Base-by-base conservation (phyloP, 345 rosid species). In the Bruguiera parviflora region DNA sequence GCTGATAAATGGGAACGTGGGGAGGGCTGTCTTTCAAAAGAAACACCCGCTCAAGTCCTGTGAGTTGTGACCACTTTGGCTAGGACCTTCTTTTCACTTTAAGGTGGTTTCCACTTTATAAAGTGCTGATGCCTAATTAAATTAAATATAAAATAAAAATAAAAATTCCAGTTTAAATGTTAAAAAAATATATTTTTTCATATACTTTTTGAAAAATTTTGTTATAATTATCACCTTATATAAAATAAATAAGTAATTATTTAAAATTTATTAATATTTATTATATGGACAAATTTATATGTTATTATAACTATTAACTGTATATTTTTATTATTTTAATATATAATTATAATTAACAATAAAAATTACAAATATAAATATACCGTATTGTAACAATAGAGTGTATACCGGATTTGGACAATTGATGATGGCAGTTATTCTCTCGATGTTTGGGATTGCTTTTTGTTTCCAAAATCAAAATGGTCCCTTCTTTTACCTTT, bases 1-100 rank as follows among this genome's bases (percentile, higher is more conserved):
- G 74, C 71, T 76, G 81, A 79, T 84, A 77, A 78, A 85, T 79
- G 70, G 83, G 83, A 62, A 81, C 73, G 87, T 81, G 85, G 77
- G 80, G 53, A 4, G 0, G 15, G 3, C 0, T 43, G 49, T 0
- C 49, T 81, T 87, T 84, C 80, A 78, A 87, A 85, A 82, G 92
- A 73, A 80, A 83, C 65, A 21, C 84, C 85, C 84, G 84, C 80
- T 65, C 73, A 59, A 77, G 71, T 85, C 92, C 37, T 82, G 88
- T 85, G 92, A 43, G 18, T 43, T 43, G 49, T 43, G 19, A 85
- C 81, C 80, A 69, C 81, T 73, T 73, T 68, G 67, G 46, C 37
- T 15, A 43, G 19, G 5, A 3, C 49, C 68, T 66, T 78, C 74
- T 82, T 77, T 58, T 33, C 69, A 64, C 83, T 79, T 85, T 78